These are phyloP conservation scores for Glaciozyma martinii DNA, from an alignment of 768 basidiomycete genomes.

Conservation along the genomic window DNA sequence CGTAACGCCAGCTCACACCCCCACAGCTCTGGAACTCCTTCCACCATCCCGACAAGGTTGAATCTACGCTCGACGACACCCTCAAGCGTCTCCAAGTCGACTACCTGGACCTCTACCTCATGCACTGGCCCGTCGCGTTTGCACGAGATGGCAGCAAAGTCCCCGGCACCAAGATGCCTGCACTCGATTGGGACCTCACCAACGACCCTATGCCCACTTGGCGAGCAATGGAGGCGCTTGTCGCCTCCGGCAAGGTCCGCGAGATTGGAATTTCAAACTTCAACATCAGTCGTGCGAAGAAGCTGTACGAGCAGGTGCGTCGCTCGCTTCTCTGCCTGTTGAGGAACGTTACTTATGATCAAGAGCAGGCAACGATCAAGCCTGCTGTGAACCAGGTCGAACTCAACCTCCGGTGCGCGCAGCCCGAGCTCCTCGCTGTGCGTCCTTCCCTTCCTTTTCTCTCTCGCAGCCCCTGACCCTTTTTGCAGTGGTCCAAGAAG, in stretches of 20 bases:
- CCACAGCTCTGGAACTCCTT: conserved; percentile 59
- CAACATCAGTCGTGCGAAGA: conserved; percentile 16
- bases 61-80: conserved; percentile 65
- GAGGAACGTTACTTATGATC: neutral
- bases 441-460: neutral
- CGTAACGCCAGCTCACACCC: conserved; percentile 39
- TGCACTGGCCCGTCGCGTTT: conserved; percentile 73
- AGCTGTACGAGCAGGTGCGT: conserved; percentile 14
- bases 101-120: conserved; percentile 74
- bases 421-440: conserved; percentile 49
- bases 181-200: conserved; percentile 39
- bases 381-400: conserved; percentile 57
- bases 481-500: conserved; percentile 47
- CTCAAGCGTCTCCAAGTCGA: conserved; percentile 59
- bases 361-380: conserved; percentile 13
- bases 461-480: neutral
- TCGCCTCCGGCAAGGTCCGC: conserved; percentile 55
- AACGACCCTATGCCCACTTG: conserved; percentile 47
- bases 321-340: neutral
- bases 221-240: conserved; percentile 65
- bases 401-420: conserved; percentile 39
- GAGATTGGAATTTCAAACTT: conserved; percentile 75
- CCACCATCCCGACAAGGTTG: conserved; percentile 58
- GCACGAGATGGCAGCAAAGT: conserved; percentile 43
- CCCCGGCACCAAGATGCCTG: conserved; percentile 48